Conservation (phyloP, 257 asterid genomes). For the Ballota nigra region DNA sequence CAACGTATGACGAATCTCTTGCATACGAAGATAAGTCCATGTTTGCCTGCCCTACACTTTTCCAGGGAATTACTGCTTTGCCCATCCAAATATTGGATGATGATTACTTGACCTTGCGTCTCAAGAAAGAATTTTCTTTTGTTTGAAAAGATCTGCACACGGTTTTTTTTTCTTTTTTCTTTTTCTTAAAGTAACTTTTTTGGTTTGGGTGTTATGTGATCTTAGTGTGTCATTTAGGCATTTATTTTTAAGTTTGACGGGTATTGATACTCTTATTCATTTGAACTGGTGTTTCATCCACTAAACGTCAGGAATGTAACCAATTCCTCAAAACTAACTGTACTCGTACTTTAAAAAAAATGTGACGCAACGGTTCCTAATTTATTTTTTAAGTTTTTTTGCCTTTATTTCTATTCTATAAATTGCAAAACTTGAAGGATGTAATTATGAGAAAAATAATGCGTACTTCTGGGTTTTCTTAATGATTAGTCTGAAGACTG, state of each 20-base stretch:
- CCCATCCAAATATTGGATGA: not conserved
- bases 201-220: no score
- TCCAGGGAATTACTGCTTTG: not conserved
- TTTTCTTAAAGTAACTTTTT: not conserved
- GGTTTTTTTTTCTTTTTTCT: not conserved
- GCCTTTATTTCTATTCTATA: no score
- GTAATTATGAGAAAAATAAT: not conserved
- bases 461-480: not conserved
- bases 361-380: not conserved
- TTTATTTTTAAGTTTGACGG: not conserved
- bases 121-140: slow-evolving; percentile 15
- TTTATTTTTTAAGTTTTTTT: no score
- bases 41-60: slow-evolving; percentile 13
- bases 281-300: not conserved
- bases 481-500: not conserved
- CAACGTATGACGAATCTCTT: slow-evolving; percentile 19
- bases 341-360: no score
- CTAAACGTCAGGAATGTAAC: not conserved
- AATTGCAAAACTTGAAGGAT: not conserved
- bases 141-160: not conserved
- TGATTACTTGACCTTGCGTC: slow-evolving; percentile 12
- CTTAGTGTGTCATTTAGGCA: not conserved
- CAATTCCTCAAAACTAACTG: not conserved
- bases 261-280: not conserved
- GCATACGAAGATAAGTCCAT: not conserved